Conservation (phyloP, 495 filamentous ascomycete species). For the Hypomontagnella submonticulosa region DNA sequence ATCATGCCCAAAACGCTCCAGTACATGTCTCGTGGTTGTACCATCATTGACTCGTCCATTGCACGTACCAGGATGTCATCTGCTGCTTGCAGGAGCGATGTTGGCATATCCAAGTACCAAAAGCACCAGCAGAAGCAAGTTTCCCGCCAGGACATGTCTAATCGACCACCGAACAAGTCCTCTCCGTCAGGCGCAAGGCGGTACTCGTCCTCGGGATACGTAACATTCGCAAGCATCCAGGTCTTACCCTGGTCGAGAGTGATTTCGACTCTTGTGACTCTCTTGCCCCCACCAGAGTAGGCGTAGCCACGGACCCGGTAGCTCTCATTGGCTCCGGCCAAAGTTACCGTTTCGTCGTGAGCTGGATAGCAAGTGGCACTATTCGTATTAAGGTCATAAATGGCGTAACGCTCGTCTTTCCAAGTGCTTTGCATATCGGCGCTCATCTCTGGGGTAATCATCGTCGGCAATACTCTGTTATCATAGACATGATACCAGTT, state of each 20-base stretch:
- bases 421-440: constrained; percentile 81
- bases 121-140: constrained; percentile 93
- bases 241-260: constrained; percentile 85
- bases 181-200: constrained; percentile 70
- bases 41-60: constrained; percentile 91
- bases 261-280: constrained; percentile 85
- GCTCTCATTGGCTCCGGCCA: constrained; percentile 58
- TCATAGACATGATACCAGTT: constrained; percentile 99
- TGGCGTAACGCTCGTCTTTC: constrained; percentile 92
- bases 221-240: constrained; percentile 84
- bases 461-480: constrained; percentile 91
- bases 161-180: constrained; percentile 76
- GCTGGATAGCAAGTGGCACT: constrained; percentile 84
- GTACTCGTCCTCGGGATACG: constrained; percentile 90
- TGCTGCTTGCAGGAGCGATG: constrained; percentile 69
- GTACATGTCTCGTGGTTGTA: constrained; percentile 95
- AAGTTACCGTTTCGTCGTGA: constrained; percentile 77
- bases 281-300: constrained; percentile 88
- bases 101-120: constrained; percentile 80
- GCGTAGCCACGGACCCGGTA: constrained; percentile 86
- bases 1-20: constrained; percentile 98
- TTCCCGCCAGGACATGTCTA: constrained; percentile 88
- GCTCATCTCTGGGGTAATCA: constrained; percentile 84
- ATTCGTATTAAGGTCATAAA: constrained; percentile 93
- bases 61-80: constrained; percentile 84